Evolutionary conservation across 2,329 filamentous ascomycete genomes (phyloP), one percentile per base, ranked within the genome.

Genomic region (Botrytis sinoallii): DNA sequence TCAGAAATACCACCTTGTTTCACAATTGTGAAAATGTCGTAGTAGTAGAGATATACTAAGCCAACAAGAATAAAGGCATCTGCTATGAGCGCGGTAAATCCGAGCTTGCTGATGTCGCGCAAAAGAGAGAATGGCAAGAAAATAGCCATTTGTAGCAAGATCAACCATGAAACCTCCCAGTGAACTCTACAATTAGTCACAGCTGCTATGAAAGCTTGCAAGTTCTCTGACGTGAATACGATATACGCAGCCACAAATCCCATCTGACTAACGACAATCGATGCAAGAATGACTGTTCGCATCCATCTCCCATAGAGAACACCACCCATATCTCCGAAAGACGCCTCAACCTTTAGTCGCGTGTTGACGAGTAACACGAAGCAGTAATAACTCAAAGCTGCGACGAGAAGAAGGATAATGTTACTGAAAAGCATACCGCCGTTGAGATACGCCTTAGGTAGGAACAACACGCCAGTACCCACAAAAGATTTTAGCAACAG

Each of bases 341-440:
- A 98, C n/a, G 93, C 94, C 67, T 95, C 92, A 42, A 98, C 89
- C 81, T 90, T 92, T 67, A 97, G 85, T 48, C 96, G 92, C 2
- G 94, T 96, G 74, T 91, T 91, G 76, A 98, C 94, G 46, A 99
- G 88, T 22, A 99, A 87, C 60, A 99, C 94, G 83, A 99, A 99
- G 84, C 95, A 98, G 85, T 98, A 97, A 84, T 97, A 99, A 81
- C 95, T 98, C 74, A 99, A 86, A 3, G 88, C 85, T 10, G 96
- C 95, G 25, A 99, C 93, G 57, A 87, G 88, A 35, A 99, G 85
- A n/a, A 99, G 88, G 25, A 99, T 92, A 70, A 97, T 77, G 81
- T 97, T 97, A 79, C 94, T 97, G 83, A 99, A 99, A 25, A 97
- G 85, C 95, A 99, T 98, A 74, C 96, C 96, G 71, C 96, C 96